phyloP scores from a whole-genome alignment of 352 stramenopile genomes.

The Phytopythium boreale region DNA sequence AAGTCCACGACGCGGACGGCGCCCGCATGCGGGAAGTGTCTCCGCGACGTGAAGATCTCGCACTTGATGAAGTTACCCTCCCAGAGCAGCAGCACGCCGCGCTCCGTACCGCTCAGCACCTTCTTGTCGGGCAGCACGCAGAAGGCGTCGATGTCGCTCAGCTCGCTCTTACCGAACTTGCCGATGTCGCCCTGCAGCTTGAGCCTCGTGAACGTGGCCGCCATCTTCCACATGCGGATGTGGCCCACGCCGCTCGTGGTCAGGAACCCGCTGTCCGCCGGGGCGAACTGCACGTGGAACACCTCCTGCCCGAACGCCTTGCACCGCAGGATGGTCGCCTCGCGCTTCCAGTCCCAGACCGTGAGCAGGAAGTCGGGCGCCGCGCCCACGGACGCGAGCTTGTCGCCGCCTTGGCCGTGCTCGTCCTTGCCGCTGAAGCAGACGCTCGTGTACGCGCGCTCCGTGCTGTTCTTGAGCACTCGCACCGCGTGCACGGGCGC shows the following conservation, averaged over 20 bases:
- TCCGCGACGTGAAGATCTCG: slow-evolving; percentile 69
- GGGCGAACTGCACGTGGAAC: slow-evolving; percentile 89
- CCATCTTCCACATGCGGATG: slow-evolving; percentile 96
- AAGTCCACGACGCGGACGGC: slow-evolving; percentile 75
- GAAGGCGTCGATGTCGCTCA: slow-evolving; percentile 93
- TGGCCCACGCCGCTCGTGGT: slow-evolving; percentile 92
- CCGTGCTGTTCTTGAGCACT: slow-evolving; percentile 82
- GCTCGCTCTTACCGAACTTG: slow-evolving; percentile 94
- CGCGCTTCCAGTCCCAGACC: slow-evolving; percentile 90
- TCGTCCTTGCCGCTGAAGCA: slow-evolving; percentile 39
- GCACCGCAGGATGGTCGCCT: slow-evolving; percentile 88
- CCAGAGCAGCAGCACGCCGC: slow-evolving; percentile 89
- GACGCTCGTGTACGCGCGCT: slow-evolving; percentile 75
- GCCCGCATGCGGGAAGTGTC: slow-evolving; percentile 65
- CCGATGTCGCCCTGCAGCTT: slow-evolving; percentile 96
- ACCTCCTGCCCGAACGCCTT: slow-evolving; percentile 96
- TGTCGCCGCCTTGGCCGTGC: slow-evolving; percentile 59
- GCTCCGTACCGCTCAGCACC: slow-evolving; percentile 87
- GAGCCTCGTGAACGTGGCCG: slow-evolving; percentile 93
- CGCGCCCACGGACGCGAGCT: slow-evolving; percentile 85
- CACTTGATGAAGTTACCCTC: slow-evolving; percentile 97
- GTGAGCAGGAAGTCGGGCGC: slow-evolving; percentile 91
- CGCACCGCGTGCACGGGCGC: slow-evolving; percentile 51
- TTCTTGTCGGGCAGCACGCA: slow-evolving; percentile 94
- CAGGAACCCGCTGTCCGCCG: slow-evolving; percentile 85